Conservation (phyloP, 108 stramenopile genomes). For the Mediolabrus comicus region DNA sequence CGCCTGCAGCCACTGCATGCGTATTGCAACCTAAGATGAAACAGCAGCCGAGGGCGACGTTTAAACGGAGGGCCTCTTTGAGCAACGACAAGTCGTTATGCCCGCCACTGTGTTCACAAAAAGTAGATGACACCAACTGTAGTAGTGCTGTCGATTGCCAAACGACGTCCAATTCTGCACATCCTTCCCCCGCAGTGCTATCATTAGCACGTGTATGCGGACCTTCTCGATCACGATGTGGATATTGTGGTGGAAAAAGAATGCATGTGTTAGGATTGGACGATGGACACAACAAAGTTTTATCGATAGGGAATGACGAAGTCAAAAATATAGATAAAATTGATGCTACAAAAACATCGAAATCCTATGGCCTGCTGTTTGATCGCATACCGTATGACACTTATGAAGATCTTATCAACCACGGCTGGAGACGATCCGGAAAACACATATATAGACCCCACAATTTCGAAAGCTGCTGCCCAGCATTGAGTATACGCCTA, state of each 20-base stretch:
- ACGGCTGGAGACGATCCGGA: slow-evolving; percentile 86
- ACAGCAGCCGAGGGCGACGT: background rate
- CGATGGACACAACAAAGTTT: slow-evolving; percentile 26
- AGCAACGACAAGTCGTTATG: background rate
- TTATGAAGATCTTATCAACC: slow-evolving; percentile 66
- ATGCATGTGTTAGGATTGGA: slow-evolving; percentile 29
- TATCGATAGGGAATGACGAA: background rate
- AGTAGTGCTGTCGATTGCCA: background rate
- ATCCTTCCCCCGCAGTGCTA: background rate
- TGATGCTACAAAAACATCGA: slow-evolving; percentile 35
- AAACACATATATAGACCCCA: slow-evolving; percentile 75
- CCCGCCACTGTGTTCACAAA: background rate
- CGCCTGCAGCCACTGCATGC: background rate
- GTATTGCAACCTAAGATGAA: background rate
- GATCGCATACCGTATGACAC: slow-evolving; percentile 47
- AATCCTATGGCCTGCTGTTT: slow-evolving; percentile 68
- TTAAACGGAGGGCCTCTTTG: background rate
- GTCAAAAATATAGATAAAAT: slow-evolving; percentile 20
- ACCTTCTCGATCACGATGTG: slow-evolving; percentile 58
- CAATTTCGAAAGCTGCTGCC: slow-evolving; percentile 84
- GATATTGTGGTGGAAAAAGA: slow-evolving; percentile 73
- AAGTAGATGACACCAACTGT: background rate
- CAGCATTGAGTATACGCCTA: slow-evolving; percentile 75
- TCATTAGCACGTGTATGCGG: slow-evolving; percentile 54
- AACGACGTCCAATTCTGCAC: background rate